A percentile compares a stretch with the other conserved stretches of the same genome.
Conservation (phyloP, 169 alveolate genomes). For the Plasmodium knowlesi region DNA sequence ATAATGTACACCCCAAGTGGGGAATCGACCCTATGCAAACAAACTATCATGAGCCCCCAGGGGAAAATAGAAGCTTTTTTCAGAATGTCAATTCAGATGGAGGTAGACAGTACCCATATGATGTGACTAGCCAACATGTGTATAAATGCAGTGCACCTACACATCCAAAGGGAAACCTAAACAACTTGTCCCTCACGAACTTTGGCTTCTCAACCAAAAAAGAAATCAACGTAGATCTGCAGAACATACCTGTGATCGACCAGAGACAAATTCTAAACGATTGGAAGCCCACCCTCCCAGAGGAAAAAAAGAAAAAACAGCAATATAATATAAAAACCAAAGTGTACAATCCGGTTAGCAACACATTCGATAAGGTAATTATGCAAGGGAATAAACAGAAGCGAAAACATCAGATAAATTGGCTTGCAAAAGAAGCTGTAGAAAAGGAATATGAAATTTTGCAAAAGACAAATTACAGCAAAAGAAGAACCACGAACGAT, state of each 20-base stretch:
- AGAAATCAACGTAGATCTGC: conserved; percentile 26
- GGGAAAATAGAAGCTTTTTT: neutral
- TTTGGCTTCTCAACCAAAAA: conserved; percentile 35
- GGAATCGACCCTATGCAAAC: neutral
- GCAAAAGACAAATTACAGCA: conserved; percentile 83
- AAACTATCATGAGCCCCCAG: neutral
- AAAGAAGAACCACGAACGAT: conserved; percentile 86
- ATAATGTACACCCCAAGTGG: neutral
- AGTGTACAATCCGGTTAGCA: conserved; percentile 46
- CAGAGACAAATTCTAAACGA: conserved; percentile 52
- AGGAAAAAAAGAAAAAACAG: conserved; percentile 33
- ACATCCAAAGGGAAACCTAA: neutral
- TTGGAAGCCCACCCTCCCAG: conserved; percentile 51
- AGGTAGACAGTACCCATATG: neutral
- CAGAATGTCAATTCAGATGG: neutral
- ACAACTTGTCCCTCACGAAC: neutral
- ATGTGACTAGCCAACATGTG: neutral
- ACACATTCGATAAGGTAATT: conserved; percentile 66
- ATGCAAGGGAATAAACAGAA: conserved; percentile 71
- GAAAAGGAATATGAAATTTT: conserved; percentile 87
- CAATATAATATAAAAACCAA: conserved; percentile 67
- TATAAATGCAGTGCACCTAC: neutral
- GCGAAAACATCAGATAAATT: conserved; percentile 84
- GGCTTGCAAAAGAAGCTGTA: conserved; percentile 90
- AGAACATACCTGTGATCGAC: conserved; percentile 35